phyloP scores from a whole-genome alignment of 208 protist species.

The Crithidia acanthocephali region DNA sequence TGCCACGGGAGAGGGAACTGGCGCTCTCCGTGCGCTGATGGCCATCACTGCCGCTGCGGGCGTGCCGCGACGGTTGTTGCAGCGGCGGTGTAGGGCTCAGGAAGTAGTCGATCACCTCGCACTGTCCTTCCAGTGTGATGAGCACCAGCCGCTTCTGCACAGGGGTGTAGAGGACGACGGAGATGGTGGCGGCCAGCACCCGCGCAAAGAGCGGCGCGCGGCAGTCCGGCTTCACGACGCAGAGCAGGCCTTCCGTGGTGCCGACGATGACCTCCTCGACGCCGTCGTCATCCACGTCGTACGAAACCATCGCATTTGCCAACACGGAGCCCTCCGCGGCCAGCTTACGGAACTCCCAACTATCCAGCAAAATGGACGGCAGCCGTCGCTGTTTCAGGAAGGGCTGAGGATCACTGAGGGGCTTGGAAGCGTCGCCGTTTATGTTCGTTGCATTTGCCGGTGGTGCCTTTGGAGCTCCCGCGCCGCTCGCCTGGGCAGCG shows the following conservation, averaged over 20 bases:
- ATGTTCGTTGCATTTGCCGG: neutral
- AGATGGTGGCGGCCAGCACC: constrained; percentile 79
- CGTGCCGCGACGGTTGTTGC: constrained; percentile 1
- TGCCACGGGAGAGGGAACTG: constrained; percentile 14
- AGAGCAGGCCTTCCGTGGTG: constrained; percentile 81
- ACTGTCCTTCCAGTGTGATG: constrained; percentile 88
- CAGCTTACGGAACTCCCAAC: constrained; percentile 88
- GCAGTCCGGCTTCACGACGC: constrained; percentile 77
- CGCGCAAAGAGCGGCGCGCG: constrained; percentile 66
- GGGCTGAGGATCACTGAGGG: constrained; percentile 9
- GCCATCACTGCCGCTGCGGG: neutral
- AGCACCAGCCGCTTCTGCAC: constrained; percentile 58
- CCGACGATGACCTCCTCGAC: constrained; percentile 86
- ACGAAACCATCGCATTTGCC: constrained; percentile 74
- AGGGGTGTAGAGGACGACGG: constrained; percentile 78
- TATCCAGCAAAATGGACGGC: constrained; percentile 77
- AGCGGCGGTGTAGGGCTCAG: constrained; percentile 13
- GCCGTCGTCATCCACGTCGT: constrained; percentile 83
- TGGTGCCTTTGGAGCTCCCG: no score
- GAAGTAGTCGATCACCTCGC: constrained; percentile 82
- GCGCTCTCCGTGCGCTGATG: constrained; percentile 9
- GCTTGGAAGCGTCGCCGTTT: neutral
- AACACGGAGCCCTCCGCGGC: constrained; percentile 80
- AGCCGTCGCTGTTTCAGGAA: constrained; percentile 35
- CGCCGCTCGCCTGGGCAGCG: no score